Evolutionary conservation across 768 basidiomycete species (phyloP).

Genomic region (Rhodotorula diobovata): DNA sequence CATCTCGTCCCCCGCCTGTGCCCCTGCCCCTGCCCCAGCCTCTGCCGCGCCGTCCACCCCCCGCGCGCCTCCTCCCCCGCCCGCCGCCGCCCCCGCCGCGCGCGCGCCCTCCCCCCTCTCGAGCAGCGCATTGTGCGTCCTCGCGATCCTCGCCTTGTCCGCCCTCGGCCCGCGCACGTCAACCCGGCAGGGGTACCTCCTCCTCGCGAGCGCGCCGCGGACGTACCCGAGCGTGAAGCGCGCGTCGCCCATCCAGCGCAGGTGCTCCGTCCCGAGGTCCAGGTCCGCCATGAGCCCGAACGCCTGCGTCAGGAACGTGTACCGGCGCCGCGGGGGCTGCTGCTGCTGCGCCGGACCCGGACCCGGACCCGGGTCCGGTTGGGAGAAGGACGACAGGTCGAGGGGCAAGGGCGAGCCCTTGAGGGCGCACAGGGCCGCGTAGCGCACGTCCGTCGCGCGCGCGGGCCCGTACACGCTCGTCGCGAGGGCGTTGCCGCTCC

Average conservation of each 20-base stretch:
- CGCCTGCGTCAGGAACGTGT: conserved; percentile 80
- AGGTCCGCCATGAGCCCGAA: conserved; percentile 80
- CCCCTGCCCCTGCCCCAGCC: no score
- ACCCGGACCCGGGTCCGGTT: conserved; percentile 42
- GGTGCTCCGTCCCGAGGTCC: conserved; percentile 59
- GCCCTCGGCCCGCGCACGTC: conserved; percentile 49
- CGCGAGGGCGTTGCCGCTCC: conserved; percentile 32
- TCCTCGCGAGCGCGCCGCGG: conserved; percentile 60
- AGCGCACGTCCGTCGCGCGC: conserved; percentile 1
- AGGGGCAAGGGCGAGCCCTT: conserved; percentile 74
- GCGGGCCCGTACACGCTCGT: conserved; percentile 23
- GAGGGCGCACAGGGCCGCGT: conserved; percentile 68
- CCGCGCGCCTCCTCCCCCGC: neutral
- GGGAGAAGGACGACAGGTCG: conserved; percentile 72
- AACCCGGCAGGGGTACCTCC: conserved; percentile 60
- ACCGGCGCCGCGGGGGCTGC: conserved; percentile 15
- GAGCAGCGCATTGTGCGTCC: conserved; percentile 29
- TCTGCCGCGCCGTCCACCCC: neutral
- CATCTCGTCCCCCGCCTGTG: conserved; percentile 5
- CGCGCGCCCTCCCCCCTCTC: no score
- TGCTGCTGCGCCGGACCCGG: no score
- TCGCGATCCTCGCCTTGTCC: conserved; percentile 44
- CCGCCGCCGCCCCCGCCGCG: neutral
- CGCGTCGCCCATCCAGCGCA: conserved; percentile 70
- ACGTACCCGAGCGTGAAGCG: conserved; percentile 72